These are phyloP conservation scores for Sambucus nigra DNA, from an alignment of 129 eudicot genomes.

Conservation along the genomic window DNA sequence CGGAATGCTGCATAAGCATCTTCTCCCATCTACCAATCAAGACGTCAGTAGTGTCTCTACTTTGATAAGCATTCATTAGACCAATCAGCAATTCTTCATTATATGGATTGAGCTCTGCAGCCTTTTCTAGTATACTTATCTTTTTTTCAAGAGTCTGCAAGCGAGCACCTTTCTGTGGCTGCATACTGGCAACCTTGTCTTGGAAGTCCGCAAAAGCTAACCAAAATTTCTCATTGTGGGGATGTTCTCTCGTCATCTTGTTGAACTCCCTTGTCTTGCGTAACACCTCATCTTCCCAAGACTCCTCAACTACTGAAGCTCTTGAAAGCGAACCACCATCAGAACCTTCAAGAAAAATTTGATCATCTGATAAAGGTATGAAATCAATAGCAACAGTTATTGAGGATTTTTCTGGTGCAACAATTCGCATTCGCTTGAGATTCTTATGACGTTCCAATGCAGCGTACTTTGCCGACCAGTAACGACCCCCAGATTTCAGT, in stretches of 20 bases:
- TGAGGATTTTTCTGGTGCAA: conserved; percentile 28
- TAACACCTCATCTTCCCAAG: conserved; percentile 93
- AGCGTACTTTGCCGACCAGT: conserved; percentile 82
- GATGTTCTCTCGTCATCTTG: conserved; percentile 74
- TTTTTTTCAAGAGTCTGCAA: conserved; percentile 91
- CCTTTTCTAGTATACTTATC: conserved; percentile 91
- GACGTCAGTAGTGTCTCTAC: conserved; percentile 61
- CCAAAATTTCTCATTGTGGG: conserved; percentile 61
- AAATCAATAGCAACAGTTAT: conserved; percentile 28
- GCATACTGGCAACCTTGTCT: conserved; percentile 81
- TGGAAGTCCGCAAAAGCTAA: conserved; percentile 79
- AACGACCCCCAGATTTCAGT: conserved; percentile 71
- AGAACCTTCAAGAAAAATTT: conserved; percentile 18
- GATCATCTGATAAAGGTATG: conserved; percentile 46
- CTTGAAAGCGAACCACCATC: conserved; percentile 14
- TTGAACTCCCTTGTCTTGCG: conserved; percentile 80
- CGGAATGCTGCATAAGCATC: conserved; percentile 56
- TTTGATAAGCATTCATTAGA: conserved; percentile 72
- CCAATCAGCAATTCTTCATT: conserved; percentile 66
- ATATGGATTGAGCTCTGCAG: conserved; percentile 75
- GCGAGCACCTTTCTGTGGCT: conserved; percentile 87
- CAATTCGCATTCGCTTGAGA: conserved; percentile 57
- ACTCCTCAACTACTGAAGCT: conserved; percentile 50
- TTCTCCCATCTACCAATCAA: conserved; percentile 93
- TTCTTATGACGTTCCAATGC: conserved; percentile 73